phyloP scores from a whole-genome alignment of 1,284 basidiomycete genomes.

The Mycosarcoma mackinlayi region DNA sequence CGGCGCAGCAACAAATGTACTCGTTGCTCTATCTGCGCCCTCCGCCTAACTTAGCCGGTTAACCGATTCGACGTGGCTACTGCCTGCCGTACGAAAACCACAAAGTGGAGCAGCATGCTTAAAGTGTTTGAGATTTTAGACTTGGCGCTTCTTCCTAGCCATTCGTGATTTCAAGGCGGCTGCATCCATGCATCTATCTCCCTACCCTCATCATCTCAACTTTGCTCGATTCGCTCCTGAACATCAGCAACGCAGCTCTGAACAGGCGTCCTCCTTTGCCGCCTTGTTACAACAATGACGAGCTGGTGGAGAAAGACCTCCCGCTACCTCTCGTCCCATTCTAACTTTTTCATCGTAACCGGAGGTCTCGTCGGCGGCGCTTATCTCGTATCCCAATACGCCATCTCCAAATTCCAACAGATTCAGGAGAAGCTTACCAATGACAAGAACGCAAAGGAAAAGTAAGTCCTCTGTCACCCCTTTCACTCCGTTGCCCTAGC shows the following conservation, averaged over 20 bases:
- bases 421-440: conserved; percentile 76
- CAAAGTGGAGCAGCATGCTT: conserved; percentile 5
- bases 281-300: conserved; percentile 31
- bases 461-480: conserved; percentile 75
- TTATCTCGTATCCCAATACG: conserved; percentile 78
- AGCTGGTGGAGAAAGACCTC: conserved; percentile 47
- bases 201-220: too few relatives aligned
- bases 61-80: conserved; percentile 4
- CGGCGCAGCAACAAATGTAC: background rate
- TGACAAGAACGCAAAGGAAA: conserved; percentile 78
- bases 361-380: conserved; percentile 74
- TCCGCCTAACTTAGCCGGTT: conserved; percentile 21
- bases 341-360: conserved; percentile 61
- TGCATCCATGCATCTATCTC: too few relatives aligned
- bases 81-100: conserved; percentile 15
- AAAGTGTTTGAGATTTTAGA: too few relatives aligned
- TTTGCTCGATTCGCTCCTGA: too few relatives aligned
- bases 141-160: too few relatives aligned
- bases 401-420: conserved; percentile 77
- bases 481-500: too few relatives aligned
- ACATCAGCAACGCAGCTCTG: background rate
- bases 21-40: background rate
- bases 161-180: background rate
- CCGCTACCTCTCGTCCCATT: conserved; percentile 44
- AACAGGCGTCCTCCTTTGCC: background rate